A percentile compares a stretch with the other conserved stretches of the same genome.
Conservation (phyloP, 768 basidiomycete genomes). For the Trametes maxima region DNA sequence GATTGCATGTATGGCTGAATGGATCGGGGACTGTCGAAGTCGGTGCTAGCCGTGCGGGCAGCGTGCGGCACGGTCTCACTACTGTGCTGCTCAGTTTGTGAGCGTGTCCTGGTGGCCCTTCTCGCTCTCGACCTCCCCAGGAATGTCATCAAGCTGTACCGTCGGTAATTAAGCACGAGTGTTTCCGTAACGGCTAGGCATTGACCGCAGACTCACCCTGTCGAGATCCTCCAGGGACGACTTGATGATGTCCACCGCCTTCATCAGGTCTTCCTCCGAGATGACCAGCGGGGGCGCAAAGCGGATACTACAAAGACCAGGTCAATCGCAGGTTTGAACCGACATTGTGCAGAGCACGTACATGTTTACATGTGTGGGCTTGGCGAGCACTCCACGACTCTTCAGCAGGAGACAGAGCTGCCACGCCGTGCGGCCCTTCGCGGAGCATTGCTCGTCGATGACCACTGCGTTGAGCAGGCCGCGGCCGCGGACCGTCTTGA, state of each 20-base stretch:
- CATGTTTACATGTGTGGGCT: slow-evolving; percentile 96
- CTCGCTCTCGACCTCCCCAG: slow-evolving; percentile 65
- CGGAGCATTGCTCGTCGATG: slow-evolving; percentile 81
- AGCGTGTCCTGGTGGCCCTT: slow-evolving; percentile 52
- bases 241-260: slow-evolving; percentile 74
- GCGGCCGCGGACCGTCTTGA: slow-evolving; percentile 79
- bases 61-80: no score
- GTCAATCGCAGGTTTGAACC: neutral
- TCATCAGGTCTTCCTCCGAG: slow-evolving; percentile 78
- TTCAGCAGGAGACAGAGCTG: slow-evolving; percentile 92
- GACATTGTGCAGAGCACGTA: slow-evolving; percentile 42
- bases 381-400: slow-evolving; percentile 89
- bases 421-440: slow-evolving; percentile 87
- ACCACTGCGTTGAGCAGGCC: slow-evolving; percentile 94
- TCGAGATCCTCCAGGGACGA: slow-evolving; percentile 83
- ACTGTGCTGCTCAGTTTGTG: slow-evolving; percentile 27
- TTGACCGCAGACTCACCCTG: slow-evolving; percentile 47
- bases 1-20: no score
- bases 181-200: neutral
- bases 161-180: slow-evolving; percentile 31
- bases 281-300: slow-evolving; percentile 97
- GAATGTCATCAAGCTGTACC: slow-evolving; percentile 55
- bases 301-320: slow-evolving; percentile 64
- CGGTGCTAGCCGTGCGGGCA: no score
- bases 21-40: no score